phyloP scores from a whole-genome alignment of 148 eudicot genomes.

The Silene uniflora region DNA sequence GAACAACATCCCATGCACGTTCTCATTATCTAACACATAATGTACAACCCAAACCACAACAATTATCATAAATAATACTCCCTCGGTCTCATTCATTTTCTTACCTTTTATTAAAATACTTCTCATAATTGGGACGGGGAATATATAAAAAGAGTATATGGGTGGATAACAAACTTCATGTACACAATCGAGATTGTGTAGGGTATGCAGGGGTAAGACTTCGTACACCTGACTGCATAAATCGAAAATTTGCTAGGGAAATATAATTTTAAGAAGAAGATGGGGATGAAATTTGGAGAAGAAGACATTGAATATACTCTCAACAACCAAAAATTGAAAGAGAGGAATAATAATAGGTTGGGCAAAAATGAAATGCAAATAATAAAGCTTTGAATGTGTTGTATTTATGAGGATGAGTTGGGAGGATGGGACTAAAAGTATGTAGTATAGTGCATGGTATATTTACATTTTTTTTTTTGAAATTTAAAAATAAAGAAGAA shows the following conservation, averaged over 20 bases:
- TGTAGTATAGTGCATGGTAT: neutral
- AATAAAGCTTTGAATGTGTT: slow-evolving; percentile 25
- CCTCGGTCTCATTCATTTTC: no score
- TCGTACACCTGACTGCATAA: slow-evolving; percentile 2
- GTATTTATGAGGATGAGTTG: slow-evolving; percentile 34
- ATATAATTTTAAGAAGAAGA: neutral
- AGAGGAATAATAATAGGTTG: slow-evolving; percentile 13
- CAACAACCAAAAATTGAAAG: slow-evolving; percentile 22
- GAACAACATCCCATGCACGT: slow-evolving; percentile 33
- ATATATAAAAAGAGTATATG: neutral
- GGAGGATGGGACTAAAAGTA: slow-evolving; percentile 20
- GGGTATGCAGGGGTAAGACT: neutral
- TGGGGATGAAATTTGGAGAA: slow-evolving; percentile 2
- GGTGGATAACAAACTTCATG: neutral
- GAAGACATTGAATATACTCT: slow-evolving; percentile 24
- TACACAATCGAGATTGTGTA: no score
- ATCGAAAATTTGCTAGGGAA: no score
- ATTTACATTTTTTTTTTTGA: neutral
- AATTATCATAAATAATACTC: neutral
- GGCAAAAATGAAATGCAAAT: slow-evolving; percentile 17
- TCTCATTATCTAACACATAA: neutral
- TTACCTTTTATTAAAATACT: no score
- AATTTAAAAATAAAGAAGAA: neutral
- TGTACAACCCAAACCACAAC: neutral
- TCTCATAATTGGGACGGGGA: no score